Evolutionary conservation across 108 stramenopile species (phyloP), one percentile per base, ranked within the genome.

Genomic region (Cyclostephanos tholiformis): DNA sequence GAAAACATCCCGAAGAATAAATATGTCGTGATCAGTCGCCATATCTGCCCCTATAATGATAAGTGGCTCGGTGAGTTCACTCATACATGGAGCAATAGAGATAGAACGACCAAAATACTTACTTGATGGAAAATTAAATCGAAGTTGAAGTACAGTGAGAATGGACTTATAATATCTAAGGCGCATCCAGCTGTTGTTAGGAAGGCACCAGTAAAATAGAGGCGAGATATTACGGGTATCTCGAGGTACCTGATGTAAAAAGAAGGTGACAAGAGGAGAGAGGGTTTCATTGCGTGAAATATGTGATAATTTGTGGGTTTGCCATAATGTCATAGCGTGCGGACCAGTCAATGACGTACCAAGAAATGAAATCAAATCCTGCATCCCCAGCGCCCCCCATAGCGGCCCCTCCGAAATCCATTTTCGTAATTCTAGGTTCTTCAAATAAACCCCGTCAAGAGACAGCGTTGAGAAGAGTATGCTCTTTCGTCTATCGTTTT

Each of bases 1-100:
- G 91, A 89, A 63, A 99, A 97, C 63, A 89, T 84, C 29, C 99
- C 99, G 84, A 98, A 99, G 93, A 97, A 99, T 19, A 98, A 70
- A 76, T 98, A 99, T 9, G 88, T 90, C 29, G 99, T 95, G 12
- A 98, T 49, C 4, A 99, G 75, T 52, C 99, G 76, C 98, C 98
- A 99, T n/a, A 95, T 63, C 82, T 99, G 97, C 41, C 97, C 97
- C 66, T 46, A 14, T 14, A 46, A 41, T 46, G 0, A 46, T 46
- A 13, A 14, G 44, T 12, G 16, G 44, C 44, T 46, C 16, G 16
- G 44, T 46, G 44, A 46, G 44, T 46, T 46, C 16, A 46, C 16
- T 46, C 2, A 46, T 14, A 46, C 12, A 46, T 14, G 8, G 12
- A 41, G 12, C 8, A 41, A 46, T 14, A 46, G 16, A 46, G 16